Percentiles rank a stretch among this genome's conserved stretches.
Conservation (phyloP, 495 filamentous ascomycete species). For the Collariella sp. region DNA sequence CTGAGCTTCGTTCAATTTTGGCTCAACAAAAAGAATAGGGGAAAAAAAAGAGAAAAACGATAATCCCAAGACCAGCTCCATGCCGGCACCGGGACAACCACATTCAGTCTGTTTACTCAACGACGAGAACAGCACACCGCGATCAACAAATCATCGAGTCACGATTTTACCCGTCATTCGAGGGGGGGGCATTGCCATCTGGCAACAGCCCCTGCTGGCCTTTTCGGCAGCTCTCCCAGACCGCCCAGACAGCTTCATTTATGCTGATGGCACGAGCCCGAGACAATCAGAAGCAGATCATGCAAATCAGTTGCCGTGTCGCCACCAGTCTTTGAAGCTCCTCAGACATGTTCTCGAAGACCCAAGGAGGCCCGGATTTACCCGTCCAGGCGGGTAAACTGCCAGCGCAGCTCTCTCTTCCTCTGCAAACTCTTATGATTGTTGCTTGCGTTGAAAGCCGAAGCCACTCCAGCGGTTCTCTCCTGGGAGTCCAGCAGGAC, state of each 20-base stretch:
- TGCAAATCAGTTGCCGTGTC: slow-evolving; percentile 6
- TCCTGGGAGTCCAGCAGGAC: too few species aligned
- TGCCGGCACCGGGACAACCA: not conserved
- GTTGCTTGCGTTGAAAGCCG: too few species aligned
- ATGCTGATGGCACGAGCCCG: slow-evolving; percentile 8
- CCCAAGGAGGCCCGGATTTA: too few species aligned
- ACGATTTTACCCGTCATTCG: slow-evolving; percentile 12
- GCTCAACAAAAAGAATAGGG: too few species aligned
- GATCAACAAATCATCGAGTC: not conserved
- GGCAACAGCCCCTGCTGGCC: not conserved
- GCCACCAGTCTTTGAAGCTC: not conserved
- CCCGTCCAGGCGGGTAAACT: too few species aligned
- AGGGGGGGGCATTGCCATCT: slow-evolving; percentile 1
- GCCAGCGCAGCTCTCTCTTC: too few species aligned
- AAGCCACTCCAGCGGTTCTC: too few species aligned
- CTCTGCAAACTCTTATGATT: too few species aligned
- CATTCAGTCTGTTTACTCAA: not conserved
- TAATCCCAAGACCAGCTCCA: not conserved
- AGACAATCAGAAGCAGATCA: slow-evolving; percentile 13
- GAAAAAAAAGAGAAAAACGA: too few species aligned
- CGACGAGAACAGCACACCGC: not conserved
- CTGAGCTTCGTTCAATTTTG: too few species aligned
- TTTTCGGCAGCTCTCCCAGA: not conserved
- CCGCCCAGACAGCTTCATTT: not conserved
- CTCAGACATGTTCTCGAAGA: slow-evolving; percentile 15